phyloP scores from a whole-genome alignment of 1,139 yeast species.

The Blastobotrys apis region DNA sequence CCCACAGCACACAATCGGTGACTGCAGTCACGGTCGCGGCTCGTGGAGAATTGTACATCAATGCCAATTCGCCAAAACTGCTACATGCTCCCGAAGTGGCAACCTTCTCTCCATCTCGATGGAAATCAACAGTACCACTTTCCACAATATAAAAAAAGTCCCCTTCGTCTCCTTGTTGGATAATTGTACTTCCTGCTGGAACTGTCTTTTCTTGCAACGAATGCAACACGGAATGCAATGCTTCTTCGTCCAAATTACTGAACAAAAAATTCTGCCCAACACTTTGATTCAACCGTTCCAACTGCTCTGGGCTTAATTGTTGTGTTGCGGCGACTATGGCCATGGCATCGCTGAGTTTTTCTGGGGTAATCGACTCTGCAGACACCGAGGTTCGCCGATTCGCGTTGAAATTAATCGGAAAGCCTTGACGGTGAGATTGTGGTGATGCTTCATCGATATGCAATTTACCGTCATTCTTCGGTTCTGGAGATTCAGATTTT shows the following conservation, averaged over 20 bases:
- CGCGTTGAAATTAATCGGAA: conserved; percentile 51
- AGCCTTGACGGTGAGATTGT: conserved; percentile 4
- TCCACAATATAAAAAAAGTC: conserved; percentile 90
- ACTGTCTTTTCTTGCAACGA: conserved; percentile 74
- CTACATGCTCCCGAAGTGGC: conserved; percentile 78
- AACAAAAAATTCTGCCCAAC: conserved; percentile 81
- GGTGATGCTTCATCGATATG: neutral
- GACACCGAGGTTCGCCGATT: conserved; percentile 84
- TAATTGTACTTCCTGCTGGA: conserved; percentile 59
- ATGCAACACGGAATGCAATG: conserved; percentile 70
- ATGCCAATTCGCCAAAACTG: conserved; percentile 92
- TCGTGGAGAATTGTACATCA: conserved; percentile 96
- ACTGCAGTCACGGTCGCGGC: conserved; percentile 91
- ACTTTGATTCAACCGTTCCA: conserved; percentile 61
- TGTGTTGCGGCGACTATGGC: conserved; percentile 8
- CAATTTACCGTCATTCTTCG: neutral
- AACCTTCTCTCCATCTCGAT: conserved; percentile 68
- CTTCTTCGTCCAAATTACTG: conserved; percentile 65
- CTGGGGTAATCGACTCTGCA: conserved; percentile 51
- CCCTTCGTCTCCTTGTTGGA: conserved; percentile 94
- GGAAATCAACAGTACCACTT: conserved; percentile 75
- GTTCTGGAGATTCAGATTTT: neutral
- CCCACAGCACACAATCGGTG: conserved; percentile 75
- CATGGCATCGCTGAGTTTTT: conserved; percentile 10
- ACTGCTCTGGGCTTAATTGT: conserved; percentile 47